Conservation (phyloP, 179 eudicot genomes). For the Silene coronaria region DNA sequence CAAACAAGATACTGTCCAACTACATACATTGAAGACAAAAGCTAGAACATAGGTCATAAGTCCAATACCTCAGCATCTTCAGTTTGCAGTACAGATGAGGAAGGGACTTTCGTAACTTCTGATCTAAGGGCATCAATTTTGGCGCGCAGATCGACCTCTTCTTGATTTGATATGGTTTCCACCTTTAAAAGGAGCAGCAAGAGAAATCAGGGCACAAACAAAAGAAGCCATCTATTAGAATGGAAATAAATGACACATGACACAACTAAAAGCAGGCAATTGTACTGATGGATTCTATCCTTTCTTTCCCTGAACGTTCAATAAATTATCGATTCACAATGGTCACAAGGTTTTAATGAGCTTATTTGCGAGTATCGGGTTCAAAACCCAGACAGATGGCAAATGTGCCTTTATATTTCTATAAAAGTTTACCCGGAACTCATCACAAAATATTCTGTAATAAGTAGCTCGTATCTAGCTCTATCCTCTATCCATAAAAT, state of each 20-base stretch:
- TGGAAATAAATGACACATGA: not conserved
- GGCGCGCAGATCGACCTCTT: slow-evolving; percentile 65
- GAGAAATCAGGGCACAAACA: not conserved
- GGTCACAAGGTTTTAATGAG: not conserved
- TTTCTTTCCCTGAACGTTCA: not conserved
- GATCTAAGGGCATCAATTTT: slow-evolving; percentile 66
- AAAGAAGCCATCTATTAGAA: not conserved
- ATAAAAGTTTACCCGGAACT: no score
- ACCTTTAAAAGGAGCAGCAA: slow-evolving; percentile 31
- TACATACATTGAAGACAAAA: slow-evolving; percentile 24
- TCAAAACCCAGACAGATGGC: no score
- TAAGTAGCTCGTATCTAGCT: no score
- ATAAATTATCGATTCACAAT: not conserved
- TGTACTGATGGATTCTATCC: not conserved
- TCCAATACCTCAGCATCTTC: slow-evolving; percentile 34
- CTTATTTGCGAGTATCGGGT: not conserved
- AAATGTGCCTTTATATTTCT: no score
- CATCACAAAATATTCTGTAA: no score
- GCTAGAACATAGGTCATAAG: not conserved
- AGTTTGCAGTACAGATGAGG: slow-evolving; percentile 41
- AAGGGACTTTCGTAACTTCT: slow-evolving; percentile 78
- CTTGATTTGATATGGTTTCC: slow-evolving; percentile 56
- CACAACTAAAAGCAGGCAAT: not conserved
- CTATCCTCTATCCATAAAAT: no score
- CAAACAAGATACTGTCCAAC: not conserved